Percentiles rank a stretch among this genome's conserved stretches.
phyloP scores from a whole-genome alignment of 345 rosid genomes.

The Aquilaria malaccensis region DNA sequence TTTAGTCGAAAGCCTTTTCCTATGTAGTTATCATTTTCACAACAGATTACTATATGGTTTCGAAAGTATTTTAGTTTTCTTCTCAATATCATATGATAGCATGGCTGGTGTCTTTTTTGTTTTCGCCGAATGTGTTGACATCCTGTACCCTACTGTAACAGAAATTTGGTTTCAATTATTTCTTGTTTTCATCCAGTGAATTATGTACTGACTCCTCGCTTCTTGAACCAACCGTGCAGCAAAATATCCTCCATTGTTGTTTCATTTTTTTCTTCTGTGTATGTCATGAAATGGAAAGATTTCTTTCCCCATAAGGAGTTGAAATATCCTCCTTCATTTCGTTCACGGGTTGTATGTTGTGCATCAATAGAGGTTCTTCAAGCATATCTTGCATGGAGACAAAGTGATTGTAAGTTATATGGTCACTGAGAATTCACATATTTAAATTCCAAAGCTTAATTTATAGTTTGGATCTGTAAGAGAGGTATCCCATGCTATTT shows the following conservation, averaged over 20 bases:
- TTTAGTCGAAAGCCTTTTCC: too few species aligned
- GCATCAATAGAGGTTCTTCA: slow-evolving; percentile 78
- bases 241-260: slow-evolving; percentile 64
- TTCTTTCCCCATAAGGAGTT: slow-evolving; percentile 52
- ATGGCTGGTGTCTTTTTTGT: too few species aligned
- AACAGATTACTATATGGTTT: too few species aligned
- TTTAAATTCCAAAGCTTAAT: too few species aligned
- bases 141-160: too few species aligned
- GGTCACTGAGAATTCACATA: too few species aligned
- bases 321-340: slow-evolving; percentile 61
- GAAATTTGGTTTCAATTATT: neutral
- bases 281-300: slow-evolving; percentile 63
- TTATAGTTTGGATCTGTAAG: too few species aligned
- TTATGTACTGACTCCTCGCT: slow-evolving; percentile 10
- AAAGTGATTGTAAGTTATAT: slow-evolving; percentile 57
- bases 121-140: too few species aligned
- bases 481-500: too few species aligned
- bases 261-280: slow-evolving; percentile 65
- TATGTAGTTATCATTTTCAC: too few species aligned
- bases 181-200: slow-evolving; percentile 5
- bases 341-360: slow-evolving; percentile 47
- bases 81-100: neutral
- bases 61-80: neutral
- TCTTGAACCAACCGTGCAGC: slow-evolving; percentile 44
- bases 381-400: slow-evolving; percentile 85